Conservation (phyloP, 495 filamentous ascomycete species). For the Lophium mytilinum region DNA sequence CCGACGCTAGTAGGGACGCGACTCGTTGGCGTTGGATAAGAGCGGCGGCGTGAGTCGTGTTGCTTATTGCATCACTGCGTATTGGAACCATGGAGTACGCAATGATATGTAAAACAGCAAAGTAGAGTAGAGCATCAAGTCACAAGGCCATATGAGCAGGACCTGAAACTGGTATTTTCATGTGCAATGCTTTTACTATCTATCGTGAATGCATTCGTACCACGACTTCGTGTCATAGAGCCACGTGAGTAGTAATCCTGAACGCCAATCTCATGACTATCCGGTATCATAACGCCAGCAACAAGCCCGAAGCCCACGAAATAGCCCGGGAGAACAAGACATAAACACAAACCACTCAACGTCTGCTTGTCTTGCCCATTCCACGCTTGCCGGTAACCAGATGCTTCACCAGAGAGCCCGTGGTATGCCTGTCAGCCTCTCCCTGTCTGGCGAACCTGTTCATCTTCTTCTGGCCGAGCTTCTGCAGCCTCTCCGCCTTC, state of each 20-base stretch:
- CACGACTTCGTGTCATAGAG: not conserved
- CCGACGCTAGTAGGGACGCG: too few relatives aligned
- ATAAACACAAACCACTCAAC: slow-evolving; percentile 25
- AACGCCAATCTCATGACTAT: not conserved
- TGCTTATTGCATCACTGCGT: too few relatives aligned
- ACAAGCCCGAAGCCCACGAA: not conserved
- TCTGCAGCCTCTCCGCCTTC: slow-evolving; percentile 76
- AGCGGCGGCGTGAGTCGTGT: too few relatives aligned
- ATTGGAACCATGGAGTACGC: too few relatives aligned
- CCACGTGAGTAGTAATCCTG: not conserved
- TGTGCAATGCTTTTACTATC: too few relatives aligned
- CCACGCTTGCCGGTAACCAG: slow-evolving; percentile 66
- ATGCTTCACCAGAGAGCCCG: slow-evolving; percentile 76
- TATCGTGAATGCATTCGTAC: not conserved
- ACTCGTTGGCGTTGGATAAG: too few relatives aligned
- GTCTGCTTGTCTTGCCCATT: slow-evolving; percentile 48
- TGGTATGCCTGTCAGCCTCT: slow-evolving; percentile 90
- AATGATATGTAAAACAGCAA: too few relatives aligned
- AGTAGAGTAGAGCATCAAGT: too few relatives aligned
- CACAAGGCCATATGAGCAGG: too few relatives aligned
- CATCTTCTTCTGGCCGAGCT: slow-evolving; percentile 95
- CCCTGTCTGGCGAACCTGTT: slow-evolving; percentile 94
- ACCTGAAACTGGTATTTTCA: too few relatives aligned
- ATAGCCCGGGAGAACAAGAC: not conserved
- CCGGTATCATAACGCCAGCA: not conserved